Base-by-base conservation (phyloP, 2,329 filamentous ascomycete species). In the Aurifilum marmelostoma region DNA sequence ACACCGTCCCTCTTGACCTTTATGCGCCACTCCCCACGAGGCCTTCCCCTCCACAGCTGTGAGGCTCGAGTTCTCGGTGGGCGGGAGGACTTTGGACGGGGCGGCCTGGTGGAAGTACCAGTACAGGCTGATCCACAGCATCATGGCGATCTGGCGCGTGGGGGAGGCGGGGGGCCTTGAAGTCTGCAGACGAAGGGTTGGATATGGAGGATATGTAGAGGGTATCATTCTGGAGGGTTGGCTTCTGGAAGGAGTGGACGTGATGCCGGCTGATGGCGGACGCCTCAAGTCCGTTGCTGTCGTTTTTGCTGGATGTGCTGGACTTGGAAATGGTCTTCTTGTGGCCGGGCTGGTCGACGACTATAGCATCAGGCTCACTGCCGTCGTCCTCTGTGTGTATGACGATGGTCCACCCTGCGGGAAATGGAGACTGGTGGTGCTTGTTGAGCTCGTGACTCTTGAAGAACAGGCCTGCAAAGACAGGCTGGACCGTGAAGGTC, bases 51-150 rank as follows among this genome's bases (percentile, higher is more conserved):
- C 78, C 24, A 87, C 82, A 0, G 91, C 91, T 0, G 93, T 95
- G 68, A 84, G 78, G 72, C 85, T 86, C 1, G 90, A 92, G 0
- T 87, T 83, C 6, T 88, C 82, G 8, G 88, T 92, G 14, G 72
- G 43, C 24, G 84, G 84, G 43, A 96, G 76, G 63, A 88, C 85
- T 0, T 87, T 84, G 29, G 86, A 83, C 0, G 95, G 95, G 74
- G 91, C 86, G 0, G 89, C 86, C 78, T 97, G 93, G 80, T 97
- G 94, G 75, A 97, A 98, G 83, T 98, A 98, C 95, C 95, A 98
- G 83, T 93, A 97, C 56, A 98, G 83, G 1, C 93, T 94, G 43
- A 94, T 89, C 92, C 93, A 98, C 8, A 98, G 85, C 91, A 97
- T 97, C 92, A 97, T 94, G 73, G 95, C 95, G 70, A 97, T 92